phyloP scores from a whole-genome alignment of 116 monocot species.

The Dioscorea cayenensis region DNA sequence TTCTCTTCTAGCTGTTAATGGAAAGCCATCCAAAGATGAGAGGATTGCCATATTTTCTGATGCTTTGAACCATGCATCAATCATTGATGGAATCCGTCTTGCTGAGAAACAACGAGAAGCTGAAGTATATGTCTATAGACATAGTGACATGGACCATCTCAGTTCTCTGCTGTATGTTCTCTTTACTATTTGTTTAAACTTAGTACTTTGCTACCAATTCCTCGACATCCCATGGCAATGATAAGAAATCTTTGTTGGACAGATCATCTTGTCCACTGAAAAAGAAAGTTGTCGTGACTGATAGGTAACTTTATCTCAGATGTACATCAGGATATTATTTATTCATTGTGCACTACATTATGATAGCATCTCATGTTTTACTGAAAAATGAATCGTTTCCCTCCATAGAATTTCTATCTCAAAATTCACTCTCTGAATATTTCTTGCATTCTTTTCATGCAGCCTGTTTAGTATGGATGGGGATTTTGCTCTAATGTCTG shows the following conservation, averaged over 20 bases:
- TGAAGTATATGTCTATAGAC: constrained; percentile 66
- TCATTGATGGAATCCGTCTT: constrained; percentile 83
- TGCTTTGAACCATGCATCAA: constrained; percentile 94
- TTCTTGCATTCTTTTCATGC: constrained; percentile 15
- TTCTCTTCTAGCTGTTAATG: constrained; percentile 40
- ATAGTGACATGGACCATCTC: constrained; percentile 77
- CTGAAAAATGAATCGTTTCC: neutral
- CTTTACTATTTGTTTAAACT: neutral
- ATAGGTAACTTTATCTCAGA: constrained; percentile 41
- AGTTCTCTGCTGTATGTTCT: constrained; percentile 66
- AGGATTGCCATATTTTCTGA: constrained; percentile 88
- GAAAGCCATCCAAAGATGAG: constrained; percentile 46
- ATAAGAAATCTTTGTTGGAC: constrained; percentile 11
- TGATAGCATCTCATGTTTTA: neutral
- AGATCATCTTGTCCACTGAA: constrained; percentile 65
- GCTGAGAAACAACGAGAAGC: constrained; percentile 47
- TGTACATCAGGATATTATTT: neutral
- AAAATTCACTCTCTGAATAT: neutral
- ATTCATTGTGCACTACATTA: neutral
- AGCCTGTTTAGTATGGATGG: constrained; percentile 98
- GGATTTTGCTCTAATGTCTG: constrained; percentile 67
- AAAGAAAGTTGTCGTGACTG: constrained; percentile 85
- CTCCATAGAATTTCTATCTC: neutral
- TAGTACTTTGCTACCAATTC: neutral
- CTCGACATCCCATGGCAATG: constrained; percentile 8